phyloP scores from a whole-genome alignment of 768 basidiomycete genomes.

The Hysterangium stoloniferum region DNA sequence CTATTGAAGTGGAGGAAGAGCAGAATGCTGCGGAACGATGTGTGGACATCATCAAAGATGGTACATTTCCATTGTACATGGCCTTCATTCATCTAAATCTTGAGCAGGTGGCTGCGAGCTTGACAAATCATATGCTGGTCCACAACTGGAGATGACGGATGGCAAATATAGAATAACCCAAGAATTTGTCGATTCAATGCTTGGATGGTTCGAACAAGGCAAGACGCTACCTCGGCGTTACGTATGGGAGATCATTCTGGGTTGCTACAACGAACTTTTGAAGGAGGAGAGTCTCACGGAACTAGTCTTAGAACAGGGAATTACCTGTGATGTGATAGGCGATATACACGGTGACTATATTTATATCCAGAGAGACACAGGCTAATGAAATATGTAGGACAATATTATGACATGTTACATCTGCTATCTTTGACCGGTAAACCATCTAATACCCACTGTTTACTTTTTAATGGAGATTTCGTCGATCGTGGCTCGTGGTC shows the following conservation, averaged over 20 bases:
- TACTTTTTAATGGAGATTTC: slow-evolving; percentile 92
- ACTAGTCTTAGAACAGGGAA: slow-evolving; percentile 63
- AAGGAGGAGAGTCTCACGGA: slow-evolving; percentile 79
- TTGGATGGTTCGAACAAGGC: slow-evolving; percentile 90
- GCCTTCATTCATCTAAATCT: not conserved
- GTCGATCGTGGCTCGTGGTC: slow-evolving; percentile 98
- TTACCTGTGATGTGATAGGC: slow-evolving; percentile 89
- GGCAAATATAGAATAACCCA: slow-evolving; percentile 60
- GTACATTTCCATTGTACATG: slow-evolving; percentile 29
- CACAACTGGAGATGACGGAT: slow-evolving; percentile 54
- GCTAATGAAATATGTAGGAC: slow-evolving; percentile 43
- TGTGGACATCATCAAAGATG: slow-evolving; percentile 70
- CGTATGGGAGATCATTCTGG: slow-evolving; percentile 93
- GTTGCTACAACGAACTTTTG: slow-evolving; percentile 66
- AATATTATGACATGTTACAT: slow-evolving; percentile 92
- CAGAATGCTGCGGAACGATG: slow-evolving; percentile 71
- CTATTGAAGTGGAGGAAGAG: slow-evolving; percentile 89
- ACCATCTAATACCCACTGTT: slow-evolving; percentile 76
- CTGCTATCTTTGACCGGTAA: slow-evolving; percentile 78
- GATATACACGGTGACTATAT: slow-evolving; percentile 77
- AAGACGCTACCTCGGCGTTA: slow-evolving; percentile 85
- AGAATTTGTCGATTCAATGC: slow-evolving; percentile 79
- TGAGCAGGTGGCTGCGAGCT: slow-evolving; percentile 67
- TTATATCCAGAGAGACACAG: no score
- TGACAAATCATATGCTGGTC: slow-evolving; percentile 68